phyloP scores from a whole-genome alignment of 768 basidiomycete genomes.

The Terana coerulea region DNA sequence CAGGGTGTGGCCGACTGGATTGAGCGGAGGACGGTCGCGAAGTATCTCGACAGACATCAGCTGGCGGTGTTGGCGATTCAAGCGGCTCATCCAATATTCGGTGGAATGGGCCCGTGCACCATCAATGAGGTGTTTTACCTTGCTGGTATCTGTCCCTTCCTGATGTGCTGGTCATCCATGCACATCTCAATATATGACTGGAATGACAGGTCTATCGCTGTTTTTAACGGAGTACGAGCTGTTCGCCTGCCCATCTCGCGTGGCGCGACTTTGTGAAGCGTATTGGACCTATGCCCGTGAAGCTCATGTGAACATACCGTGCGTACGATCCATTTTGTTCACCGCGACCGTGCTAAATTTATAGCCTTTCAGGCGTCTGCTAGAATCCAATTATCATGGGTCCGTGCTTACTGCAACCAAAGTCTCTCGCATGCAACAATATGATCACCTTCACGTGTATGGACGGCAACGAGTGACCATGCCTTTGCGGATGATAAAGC shows the following conservation, averaged over 20 bases:
- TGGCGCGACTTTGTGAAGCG: constrained; percentile 6
- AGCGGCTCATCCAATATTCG: background rate
- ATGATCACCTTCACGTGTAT: background rate
- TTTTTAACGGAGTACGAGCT: constrained; percentile 6
- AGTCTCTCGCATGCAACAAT: background rate
- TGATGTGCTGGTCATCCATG: background rate
- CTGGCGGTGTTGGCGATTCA: background rate
- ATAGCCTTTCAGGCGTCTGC: background rate
- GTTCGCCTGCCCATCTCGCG: constrained; percentile 2
- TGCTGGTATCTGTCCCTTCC: constrained; percentile 1
- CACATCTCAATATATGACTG: too few relatives aligned
- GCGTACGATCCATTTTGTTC: background rate
- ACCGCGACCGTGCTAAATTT: background rate
- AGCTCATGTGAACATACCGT: constrained; percentile 1
- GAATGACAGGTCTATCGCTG: constrained; percentile 1
- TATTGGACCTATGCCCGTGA: constrained; percentile 6
- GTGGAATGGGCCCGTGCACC: constrained; percentile 9
- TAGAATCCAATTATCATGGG: background rate
- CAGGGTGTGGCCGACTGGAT: background rate
- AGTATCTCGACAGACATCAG: background rate
- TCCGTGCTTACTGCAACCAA: background rate
- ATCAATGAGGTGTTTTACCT: constrained; percentile 5
- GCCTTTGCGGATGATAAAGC: background rate
- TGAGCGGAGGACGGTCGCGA: background rate
- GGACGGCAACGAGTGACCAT: background rate